Evolutionary conservation across 768 basidiomycete species (phyloP), one percentile per base, ranked within the genome.

Genomic region (Agrocybe pediades): DNA sequence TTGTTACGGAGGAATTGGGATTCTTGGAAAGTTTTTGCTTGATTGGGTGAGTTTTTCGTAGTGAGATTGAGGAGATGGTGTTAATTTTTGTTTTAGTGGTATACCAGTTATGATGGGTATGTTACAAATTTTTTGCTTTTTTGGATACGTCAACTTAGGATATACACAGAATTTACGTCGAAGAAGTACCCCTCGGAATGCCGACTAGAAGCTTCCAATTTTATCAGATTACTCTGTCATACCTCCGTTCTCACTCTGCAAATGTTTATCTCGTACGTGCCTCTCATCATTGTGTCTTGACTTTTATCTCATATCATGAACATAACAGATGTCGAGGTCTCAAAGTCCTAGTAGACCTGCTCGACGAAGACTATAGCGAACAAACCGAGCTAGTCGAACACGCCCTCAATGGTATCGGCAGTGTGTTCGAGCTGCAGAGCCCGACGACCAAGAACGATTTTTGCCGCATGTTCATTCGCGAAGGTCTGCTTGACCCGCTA

Each of bases 401-500:
- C 54, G 95, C 97, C 6, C 79, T 99, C 13, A 92, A 96, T 55
- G 96, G 96, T 8, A 94, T 99, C 46, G 87, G 89, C 43, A 93
- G 87, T 58, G 97, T 98, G 15, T 98, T 99, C 64, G 95, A 98
- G 58, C 81, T 98, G 11, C 90, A 98, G 68, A 94, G 92, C 43
- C 92, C 97, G 7, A 97, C 95, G 3, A 95, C 95, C 9, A 93
- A 97, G 69, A 98, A 97, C 65, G 97, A 98, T 71, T 98, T 98
- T 67, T 98, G 95, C 65, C 84, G 97, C 9, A 95, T 98, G 90
- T 96, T 98, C 74, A 92, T 97, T 39, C 82, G 94, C 5, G 97
- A 98, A 72, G 97, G 97, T 23, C 76, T 99, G 2, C 77, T 97
- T 42, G 95, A 97, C 60, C 96, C 97, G 0, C 74, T 99, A 1